phyloP scores from a whole-genome alignment of 768 basidiomycete genomes.

The Termitomyces titanicus region DNA sequence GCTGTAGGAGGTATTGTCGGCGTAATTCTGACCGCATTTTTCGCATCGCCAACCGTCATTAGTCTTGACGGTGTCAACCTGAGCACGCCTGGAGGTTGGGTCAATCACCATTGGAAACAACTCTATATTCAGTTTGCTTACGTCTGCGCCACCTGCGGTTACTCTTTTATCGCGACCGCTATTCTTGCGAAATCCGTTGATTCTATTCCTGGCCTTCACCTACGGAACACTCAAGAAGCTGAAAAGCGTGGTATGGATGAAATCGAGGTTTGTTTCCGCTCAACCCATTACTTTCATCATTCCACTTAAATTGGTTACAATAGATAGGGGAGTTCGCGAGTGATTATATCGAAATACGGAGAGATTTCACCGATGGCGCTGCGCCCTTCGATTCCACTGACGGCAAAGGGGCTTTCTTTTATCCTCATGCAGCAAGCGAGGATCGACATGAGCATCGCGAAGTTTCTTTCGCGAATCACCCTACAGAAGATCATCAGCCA shows the following conservation, averaged over 20 bases:
- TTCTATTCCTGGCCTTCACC: constrained; percentile 52
- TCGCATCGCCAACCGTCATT: constrained; percentile 63
- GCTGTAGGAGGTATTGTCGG: constrained; percentile 83
- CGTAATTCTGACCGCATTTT: constrained; percentile 67
- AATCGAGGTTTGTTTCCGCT: constrained; percentile 48
- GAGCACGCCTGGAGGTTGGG: constrained; percentile 57
- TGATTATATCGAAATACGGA: constrained; percentile 67
- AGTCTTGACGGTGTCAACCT: constrained; percentile 65
- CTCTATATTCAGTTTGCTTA: constrained; percentile 76
- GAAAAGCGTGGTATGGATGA: constrained; percentile 69
- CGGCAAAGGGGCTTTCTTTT: constrained; percentile 18
- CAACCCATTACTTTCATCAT: background rate
- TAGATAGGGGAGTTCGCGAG: constrained; percentile 69
- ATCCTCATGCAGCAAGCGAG: constrained; percentile 28
- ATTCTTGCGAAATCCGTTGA: constrained; percentile 55
- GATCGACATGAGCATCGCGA: constrained; percentile 38
- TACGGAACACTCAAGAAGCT: constrained; percentile 50
- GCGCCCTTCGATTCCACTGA: constrained; percentile 33
- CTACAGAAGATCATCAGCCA: background rate
- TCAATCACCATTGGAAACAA: constrained; percentile 76
- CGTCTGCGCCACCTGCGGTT: constrained; percentile 51
- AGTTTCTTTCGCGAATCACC: constrained; percentile 16
- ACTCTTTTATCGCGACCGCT: constrained; percentile 61
- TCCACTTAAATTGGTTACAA: background rate
- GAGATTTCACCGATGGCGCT: constrained; percentile 57